phyloP scores from a whole-genome alignment of 805 yeast species.

The Saitoella complicata region DNA sequence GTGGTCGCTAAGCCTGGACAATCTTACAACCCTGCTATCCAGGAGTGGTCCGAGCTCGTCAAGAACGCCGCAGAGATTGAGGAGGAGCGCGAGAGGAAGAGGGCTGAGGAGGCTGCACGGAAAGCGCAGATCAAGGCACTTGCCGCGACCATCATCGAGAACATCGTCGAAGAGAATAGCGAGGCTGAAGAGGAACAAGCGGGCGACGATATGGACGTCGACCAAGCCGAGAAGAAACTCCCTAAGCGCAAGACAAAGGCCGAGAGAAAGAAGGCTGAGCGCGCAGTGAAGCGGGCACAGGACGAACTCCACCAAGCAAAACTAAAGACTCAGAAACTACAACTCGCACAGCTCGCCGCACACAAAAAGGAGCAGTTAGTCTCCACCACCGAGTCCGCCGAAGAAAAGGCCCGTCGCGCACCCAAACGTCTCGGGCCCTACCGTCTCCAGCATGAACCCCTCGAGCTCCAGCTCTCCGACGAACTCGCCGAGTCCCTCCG shows the following conservation, averaged over 20 bases:
- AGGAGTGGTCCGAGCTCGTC: conserved; percentile 40
- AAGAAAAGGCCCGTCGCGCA: conserved; percentile 24
- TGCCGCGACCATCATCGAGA: conserved; percentile 32
- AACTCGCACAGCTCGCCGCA: too few species aligned
- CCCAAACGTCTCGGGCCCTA: conserved; percentile 28
- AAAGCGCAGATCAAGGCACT: conserved; percentile 46
- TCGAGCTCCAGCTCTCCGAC: conserved; percentile 72
- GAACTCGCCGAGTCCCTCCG: conserved; percentile 78
- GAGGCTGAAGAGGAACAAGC: conserved; percentile 32
- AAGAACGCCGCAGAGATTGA: conserved; percentile 32
- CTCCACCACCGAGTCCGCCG: conserved; percentile 18
- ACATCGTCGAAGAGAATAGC: too few species aligned
- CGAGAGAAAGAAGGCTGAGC: conserved; percentile 8
- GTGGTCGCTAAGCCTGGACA: conserved; percentile 65
- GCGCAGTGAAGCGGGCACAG: background rate
- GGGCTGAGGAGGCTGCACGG: conserved; percentile 45
- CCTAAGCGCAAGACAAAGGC: conserved; percentile 1
- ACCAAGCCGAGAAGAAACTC: conserved; percentile 12
- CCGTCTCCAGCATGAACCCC: conserved; percentile 30
- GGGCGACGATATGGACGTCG: conserved; percentile 28
- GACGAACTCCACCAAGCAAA: too few species aligned
- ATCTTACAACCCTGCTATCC: conserved; percentile 80
- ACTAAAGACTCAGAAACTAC: too few species aligned
- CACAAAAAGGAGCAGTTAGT: conserved; percentile 7
- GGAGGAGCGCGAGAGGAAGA: conserved; percentile 34